Evolutionary conservation across 306 rosid species (phyloP).

Genomic region (Cicer bijugum): DNA sequence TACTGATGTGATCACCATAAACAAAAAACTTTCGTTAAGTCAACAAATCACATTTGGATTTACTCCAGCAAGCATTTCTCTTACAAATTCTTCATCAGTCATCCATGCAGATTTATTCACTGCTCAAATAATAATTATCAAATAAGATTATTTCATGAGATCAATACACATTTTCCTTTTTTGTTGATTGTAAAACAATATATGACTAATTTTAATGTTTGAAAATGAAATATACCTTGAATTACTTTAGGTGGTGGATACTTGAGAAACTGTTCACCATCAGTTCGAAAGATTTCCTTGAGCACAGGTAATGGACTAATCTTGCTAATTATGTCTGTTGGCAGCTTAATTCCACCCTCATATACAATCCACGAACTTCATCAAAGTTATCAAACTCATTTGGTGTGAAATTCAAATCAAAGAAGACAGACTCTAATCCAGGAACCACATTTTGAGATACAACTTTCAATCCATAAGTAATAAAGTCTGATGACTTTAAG

Average conservation of each 20-base stretch:
- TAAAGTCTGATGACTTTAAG: too few relatives aligned
- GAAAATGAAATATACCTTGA: constrained; percentile 52
- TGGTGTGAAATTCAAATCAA: too few relatives aligned
- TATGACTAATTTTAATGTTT: background rate
- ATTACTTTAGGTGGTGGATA: constrained; percentile 71
- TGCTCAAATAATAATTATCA: constrained; percentile 29
- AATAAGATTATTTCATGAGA: background rate
- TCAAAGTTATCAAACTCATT: too few relatives aligned
- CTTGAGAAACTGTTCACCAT: constrained; percentile 62
- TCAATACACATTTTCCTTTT: background rate
- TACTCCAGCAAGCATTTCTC: constrained; percentile 76
- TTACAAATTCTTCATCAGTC: constrained; percentile 73
- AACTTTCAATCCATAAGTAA: too few relatives aligned
- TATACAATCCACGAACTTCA: too few relatives aligned
- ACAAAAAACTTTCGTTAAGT: background rate
- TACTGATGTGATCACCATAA: constrained; percentile 70
- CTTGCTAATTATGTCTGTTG: too few relatives aligned
- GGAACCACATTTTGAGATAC: too few relatives aligned
- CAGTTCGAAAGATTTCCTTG: constrained; percentile 63
- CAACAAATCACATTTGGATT: constrained; percentile 56
- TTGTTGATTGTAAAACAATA: too few relatives aligned
- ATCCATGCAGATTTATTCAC: constrained; percentile 64
- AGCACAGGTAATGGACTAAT: too few relatives aligned
- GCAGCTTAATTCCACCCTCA: too few relatives aligned
- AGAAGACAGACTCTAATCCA: too few relatives aligned